Conservation (phyloP, 2,329 filamentous ascomycete species). For the Stagonosporopsis chrysanthemi region DNA sequence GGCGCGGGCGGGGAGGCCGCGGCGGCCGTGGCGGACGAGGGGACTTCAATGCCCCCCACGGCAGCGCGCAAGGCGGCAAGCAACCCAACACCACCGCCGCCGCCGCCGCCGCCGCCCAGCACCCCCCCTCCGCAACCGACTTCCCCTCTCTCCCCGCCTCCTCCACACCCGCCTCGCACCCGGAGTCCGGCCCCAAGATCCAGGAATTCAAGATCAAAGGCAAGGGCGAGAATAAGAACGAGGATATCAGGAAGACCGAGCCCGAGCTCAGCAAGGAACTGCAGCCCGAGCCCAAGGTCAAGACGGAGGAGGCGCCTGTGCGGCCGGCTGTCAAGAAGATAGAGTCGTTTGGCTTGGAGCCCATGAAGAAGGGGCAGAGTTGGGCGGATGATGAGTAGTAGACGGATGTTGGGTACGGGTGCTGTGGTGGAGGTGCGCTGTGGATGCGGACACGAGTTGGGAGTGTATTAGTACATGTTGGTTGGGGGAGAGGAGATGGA, state of each 20-base stretch:
- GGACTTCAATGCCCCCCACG: conserved; percentile 1
- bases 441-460: too few species aligned
- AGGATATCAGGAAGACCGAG: conserved; percentile 29
- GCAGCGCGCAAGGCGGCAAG: conserved; percentile 19
- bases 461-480: too few species aligned
- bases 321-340: conserved; percentile 39
- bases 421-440: neutral
- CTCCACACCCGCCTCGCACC: neutral
- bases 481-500: too few species aligned
- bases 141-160: conserved; percentile 55
- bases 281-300: conserved; percentile 4
- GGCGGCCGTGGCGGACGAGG: conserved; percentile 31
- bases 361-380: conserved; percentile 43
- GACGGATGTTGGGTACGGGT: neutral
- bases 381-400: conserved; percentile 54
- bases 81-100: neutral
- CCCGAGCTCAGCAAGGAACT: conserved; percentile 10
- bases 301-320: conserved; percentile 23
- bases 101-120: conserved; percentile 21
- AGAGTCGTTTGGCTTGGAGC: conserved; percentile 44
- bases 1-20: too few species aligned
- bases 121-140: conserved; percentile 51
- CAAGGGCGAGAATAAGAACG: conserved; percentile 23
- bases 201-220: conserved; percentile 43
- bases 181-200: conserved; percentile 27